Evolutionary conservation across 2,329 filamentous ascomycete genomes (phyloP), one percentile per base, ranked within the genome.

Genomic region (Talaromyces funiculosus): DNA sequence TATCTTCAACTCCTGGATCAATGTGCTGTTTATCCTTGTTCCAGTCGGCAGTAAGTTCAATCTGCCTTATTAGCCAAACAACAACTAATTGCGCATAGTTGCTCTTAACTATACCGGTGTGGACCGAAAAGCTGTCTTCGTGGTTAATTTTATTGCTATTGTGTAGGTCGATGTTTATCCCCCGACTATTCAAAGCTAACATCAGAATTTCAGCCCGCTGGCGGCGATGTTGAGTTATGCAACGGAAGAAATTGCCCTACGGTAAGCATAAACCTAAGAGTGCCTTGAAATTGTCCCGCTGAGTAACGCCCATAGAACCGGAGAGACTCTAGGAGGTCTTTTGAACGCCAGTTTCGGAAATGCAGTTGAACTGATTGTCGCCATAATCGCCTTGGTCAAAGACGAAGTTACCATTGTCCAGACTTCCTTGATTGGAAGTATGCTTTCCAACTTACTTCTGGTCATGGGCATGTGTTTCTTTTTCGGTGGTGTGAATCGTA

Each of bases 401-500:
- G 73, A 82, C 56, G 84, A 96, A 74, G 84, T 95, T 24, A 78
- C 88, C 35, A 95, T 97, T 63, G 92, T 97, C 6, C 91, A 97
- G 74, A 96, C 92, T 0, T 97, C 92, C 0, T 81, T 97, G 29
- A 90, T 97, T 64, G 92, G 92, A 60, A 92, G 88, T 73, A 96
- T 97, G 73, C 80, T 97, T 22, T 96, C 92, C 43, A 97, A 97
- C 72, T 75, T 97, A 61, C 83, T 96, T 3, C 84, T 96, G 14
- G 90, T 96, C 56, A 80, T 96, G 80, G 92, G 91, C 60, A 95
- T 92, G 86, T 94, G 88, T 72, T 97, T 95, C 81, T 94, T 96
- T 78, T 88, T 90, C 63, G 92, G 90, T 54, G 91, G 91, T 3
- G 73, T 95, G 66, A 87, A 89, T 62, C 85, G 92, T 29, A 71